These are phyloP conservation scores for Ophiostoma sp. DNA, from an alignment of 2,329 filamentous ascomycete species.

Conservation along the genomic window DNA sequence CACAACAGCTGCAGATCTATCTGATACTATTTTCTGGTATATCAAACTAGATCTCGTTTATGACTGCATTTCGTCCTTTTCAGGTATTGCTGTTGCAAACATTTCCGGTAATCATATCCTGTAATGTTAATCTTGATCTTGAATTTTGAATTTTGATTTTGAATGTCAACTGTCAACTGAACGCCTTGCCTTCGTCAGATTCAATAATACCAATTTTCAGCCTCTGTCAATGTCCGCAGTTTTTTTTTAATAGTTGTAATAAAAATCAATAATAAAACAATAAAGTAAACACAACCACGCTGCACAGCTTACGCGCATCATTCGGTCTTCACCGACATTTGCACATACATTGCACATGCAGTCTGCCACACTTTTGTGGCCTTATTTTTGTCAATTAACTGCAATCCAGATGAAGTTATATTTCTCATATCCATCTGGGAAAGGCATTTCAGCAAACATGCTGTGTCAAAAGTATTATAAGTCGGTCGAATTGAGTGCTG, in stretches of 20 bases:
- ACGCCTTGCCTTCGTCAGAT: background rate
- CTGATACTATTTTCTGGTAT: background rate
- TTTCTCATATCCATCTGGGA: background rate
- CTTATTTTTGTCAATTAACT: background rate
- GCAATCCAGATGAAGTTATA: background rate
- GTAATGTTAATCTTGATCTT: no score
- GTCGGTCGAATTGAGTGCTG: no score
- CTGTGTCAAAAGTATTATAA: no score
- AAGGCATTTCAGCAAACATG: background rate
- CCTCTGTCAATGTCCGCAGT: background rate
- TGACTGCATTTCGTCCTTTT: no score
- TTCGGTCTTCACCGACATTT: constrained; percentile 12
- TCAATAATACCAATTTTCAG: background rate
- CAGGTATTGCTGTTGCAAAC: no score
- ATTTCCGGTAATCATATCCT: no score
- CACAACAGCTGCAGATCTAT: constrained; percentile 1
- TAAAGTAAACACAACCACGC: background rate
- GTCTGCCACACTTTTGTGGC: background rate
- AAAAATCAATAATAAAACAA: background rate
- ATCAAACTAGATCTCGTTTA: background rate
- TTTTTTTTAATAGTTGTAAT: background rate
- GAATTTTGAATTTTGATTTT: no score
- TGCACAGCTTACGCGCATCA: constrained; percentile 2
- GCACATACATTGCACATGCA: background rate
- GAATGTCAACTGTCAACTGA: no score